Evolutionary conservation across 2,329 filamentous ascomycete genomes (phyloP).

Genomic region (Emergomyces orientalis): DNA sequence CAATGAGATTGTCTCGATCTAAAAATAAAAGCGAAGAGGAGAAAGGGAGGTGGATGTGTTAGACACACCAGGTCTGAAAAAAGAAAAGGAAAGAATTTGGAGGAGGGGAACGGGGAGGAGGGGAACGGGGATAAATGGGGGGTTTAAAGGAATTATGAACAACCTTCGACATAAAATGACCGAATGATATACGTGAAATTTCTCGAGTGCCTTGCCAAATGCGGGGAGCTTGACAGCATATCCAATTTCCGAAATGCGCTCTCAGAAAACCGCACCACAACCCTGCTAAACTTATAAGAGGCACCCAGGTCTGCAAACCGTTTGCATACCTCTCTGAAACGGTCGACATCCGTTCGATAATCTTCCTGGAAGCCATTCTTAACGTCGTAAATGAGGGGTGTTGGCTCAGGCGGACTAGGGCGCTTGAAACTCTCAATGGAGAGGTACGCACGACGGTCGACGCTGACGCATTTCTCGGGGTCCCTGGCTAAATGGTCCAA

Average conservation of each 20-base stretch:
- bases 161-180: slow-evolving; percentile 45
- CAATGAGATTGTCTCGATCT: slow-evolving; percentile 16
- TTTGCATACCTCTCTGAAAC: slow-evolving; percentile 40
- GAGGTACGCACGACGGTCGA: slow-evolving; percentile 45
- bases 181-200: slow-evolving; percentile 48
- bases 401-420: slow-evolving; percentile 26
- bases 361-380: slow-evolving; percentile 14
- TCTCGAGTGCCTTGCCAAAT: slow-evolving; percentile 43
- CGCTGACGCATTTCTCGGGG: slow-evolving; percentile 41
- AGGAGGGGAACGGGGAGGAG: background rate
- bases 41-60: slow-evolving; percentile 7
- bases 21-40: slow-evolving; percentile 7
- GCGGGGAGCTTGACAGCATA: slow-evolving; percentile 38
- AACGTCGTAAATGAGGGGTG: slow-evolving; percentile 13
- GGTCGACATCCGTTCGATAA: slow-evolving; percentile 15
- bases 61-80: slow-evolving; percentile 2
- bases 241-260: slow-evolving; percentile 41
- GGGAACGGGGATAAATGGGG: slow-evolving; percentile 4
- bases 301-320: slow-evolving; percentile 42
- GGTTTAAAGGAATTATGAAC: slow-evolving; percentile 1
- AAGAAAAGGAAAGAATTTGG: background rate
- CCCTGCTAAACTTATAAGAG: slow-evolving; percentile 42
- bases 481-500: slow-evolving; percentile 46
- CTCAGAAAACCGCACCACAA: slow-evolving; percentile 42
- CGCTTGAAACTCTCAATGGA: slow-evolving; percentile 48